Base-by-base conservation (phyloP, 148 eudicot genomes). In the Pouteria glomerata region DNA sequence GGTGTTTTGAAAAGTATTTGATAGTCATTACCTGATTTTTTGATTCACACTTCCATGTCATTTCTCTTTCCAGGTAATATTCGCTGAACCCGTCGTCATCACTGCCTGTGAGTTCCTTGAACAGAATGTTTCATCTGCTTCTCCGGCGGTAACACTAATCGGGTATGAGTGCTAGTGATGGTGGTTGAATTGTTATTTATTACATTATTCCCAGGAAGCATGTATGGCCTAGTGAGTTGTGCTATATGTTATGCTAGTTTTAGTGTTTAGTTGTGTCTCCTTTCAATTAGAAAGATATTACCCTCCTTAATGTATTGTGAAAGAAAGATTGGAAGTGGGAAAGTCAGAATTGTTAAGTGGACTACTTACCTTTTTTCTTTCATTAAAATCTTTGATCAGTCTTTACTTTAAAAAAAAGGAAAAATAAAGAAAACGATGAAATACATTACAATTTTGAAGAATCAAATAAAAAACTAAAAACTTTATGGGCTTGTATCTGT, bases 41-140 rank as follows among this genome's bases (percentile, higher is more conserved):
- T n/a, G n/a, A n/a, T n/a, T n/a, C n/a, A n/a, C n/a, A n/a, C n/a
- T n/a, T n/a, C n/a, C n/a, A n/a, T n/a, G n/a, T n/a, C n/a, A n/a
- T 29, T 3, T 50, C 39, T 63, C 34, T 33, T 70, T 73, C 55
- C 86, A 95, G 99, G 99, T 95, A 34, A 81, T 88, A 71, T 92
- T 95, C 78, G 91, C 96, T 63, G 99, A 91, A 78, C 92, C 99
- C 56, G 79, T 95, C 30, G 89, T 92, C 76, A 85, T 95, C 52
- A 83, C 89, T 74, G 96, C 96, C 4, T 95, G 97, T 80, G 99
- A 95, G 85, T 88, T 95, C 80, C 80, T 95, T 69, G 99, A 95
- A 81, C 97, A 89, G 73, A 86, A 81, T 77, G 87, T 94, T 24
- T 75, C 99, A 10, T 95, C 97, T 39, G 60, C 89, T 33, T 95